Base-by-base conservation (phyloP, 169 alveolate genomes). In the Cryptosporidium xiaoi region DNA sequence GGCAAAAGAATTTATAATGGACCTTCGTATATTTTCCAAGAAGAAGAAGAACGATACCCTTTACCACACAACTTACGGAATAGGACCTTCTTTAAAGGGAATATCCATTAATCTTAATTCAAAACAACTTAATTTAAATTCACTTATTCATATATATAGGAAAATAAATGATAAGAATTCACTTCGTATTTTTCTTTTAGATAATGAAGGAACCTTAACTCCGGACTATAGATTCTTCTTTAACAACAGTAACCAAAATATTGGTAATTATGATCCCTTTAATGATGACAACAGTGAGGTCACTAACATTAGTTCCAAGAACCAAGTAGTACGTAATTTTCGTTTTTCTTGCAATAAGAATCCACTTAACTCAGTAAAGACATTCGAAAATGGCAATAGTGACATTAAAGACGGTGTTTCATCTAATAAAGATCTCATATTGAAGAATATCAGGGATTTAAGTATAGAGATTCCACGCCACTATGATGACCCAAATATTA, bases 161-260 rank as follows among this genome's bases (percentile, higher is more conserved):
- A 69, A 10, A 55, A 16, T 24, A 12, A 46, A 24, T 15, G 2
- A 56, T 27, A 62, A 62, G 33, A 40, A 55, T 7, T 50, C 64
- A 0, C 58, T 69, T 6, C 92, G 93, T 27, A 83, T 90, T 16
- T 82, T 92, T 65, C 89, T 91, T 66, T 83, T 92, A 69, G 94
- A 92, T 71, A 83, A 91, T 82, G 94, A 92, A 60, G 94, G 93
- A 20, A 92, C 94, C 0, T 71, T 92, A 13, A 93, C 94, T 34
- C 90, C 90, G 3, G 93, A 92, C 77, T 71, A 66, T 24, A 53
- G 92, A 24, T 82, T 69, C 24, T 29, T 84, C 71, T 51, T 91
- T 7, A 77, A 64, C 50, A 66, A 64, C 33, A 66, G 58, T 3
- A 69, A 3, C 12, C 36, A 8, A 33, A 66, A n/a, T n/a, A 50